Conservation (phyloP, 2,329 filamentous ascomycete genomes). For the Coniella lustricola region DNA sequence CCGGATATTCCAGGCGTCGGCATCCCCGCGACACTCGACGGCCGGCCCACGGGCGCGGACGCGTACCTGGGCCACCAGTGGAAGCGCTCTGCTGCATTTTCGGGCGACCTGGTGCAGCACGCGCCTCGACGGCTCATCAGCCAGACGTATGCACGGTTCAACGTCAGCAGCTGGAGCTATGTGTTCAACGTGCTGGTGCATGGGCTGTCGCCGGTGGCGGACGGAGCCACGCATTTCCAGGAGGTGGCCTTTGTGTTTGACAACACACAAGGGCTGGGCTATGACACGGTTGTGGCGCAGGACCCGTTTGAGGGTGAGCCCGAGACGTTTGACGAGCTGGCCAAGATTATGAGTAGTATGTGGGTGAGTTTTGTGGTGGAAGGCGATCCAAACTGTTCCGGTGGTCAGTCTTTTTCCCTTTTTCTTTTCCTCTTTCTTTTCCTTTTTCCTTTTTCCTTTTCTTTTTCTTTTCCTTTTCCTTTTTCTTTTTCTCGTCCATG, state of each 20-base stretch:
- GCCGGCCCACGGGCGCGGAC: constrained; percentile 1
- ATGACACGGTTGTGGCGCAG: constrained; percentile 26
- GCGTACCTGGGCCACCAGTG: constrained; percentile 3
- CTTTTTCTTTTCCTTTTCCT: neutral
- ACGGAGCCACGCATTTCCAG: constrained; percentile 28
- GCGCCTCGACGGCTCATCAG: constrained; percentile 39
- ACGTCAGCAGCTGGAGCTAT: constrained; percentile 28
- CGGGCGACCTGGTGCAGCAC: constrained; percentile 28
- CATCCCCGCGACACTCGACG: constrained; percentile 8
- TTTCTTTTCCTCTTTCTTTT: neutral
- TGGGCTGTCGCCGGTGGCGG: constrained; percentile 18
- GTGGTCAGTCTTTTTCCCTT: constrained; percentile 12
- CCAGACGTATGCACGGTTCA: constrained; percentile 34
- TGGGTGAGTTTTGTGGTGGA: constrained; percentile 44
- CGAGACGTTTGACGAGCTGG: constrained; percentile 33
- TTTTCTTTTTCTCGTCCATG: neutral
- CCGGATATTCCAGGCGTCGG: constrained; percentile 9
- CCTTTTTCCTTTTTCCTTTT: too few relatives aligned
- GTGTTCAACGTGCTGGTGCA: constrained; percentile 35
- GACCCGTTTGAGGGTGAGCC: constrained; percentile 35
- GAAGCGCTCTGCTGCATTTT: constrained; percentile 7
- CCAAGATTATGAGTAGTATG: constrained; percentile 41
- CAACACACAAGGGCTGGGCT: constrained; percentile 41
- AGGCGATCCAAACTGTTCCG: constrained; percentile 34
- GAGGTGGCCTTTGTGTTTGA: constrained; percentile 48